A percentile compares a stretch with the other conserved stretches of the same genome.
These are phyloP conservation scores for Cordyceps javanica DNA, from an alignment of 2,329 filamentous ascomycete genomes.

Conservation along the genomic window DNA sequence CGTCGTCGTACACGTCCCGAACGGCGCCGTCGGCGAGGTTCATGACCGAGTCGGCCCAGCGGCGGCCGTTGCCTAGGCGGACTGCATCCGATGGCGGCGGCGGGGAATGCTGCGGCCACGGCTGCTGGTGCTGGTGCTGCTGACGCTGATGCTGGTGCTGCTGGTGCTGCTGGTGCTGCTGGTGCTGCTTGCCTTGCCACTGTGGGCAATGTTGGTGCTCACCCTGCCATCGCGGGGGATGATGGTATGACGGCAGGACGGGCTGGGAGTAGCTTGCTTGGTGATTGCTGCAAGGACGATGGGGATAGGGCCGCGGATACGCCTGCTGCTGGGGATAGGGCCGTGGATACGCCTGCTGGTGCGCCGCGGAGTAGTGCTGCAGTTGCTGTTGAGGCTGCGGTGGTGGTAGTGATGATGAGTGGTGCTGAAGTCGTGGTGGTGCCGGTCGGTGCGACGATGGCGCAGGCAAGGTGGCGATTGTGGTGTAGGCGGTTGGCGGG, in stretches of 20 bases:
- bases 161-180: background rate
- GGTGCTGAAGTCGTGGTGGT: conserved; percentile 9
- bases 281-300: background rate
- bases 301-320: background rate
- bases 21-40: conserved; percentile 36
- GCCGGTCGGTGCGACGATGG: background rate
- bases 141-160: background rate
- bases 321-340: background rate
- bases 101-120: too few relatives aligned
- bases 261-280: conserved; percentile 5
- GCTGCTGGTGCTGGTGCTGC: too few relatives aligned
- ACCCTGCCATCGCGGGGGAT: background rate
- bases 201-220: background rate
- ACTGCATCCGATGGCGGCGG: too few relatives aligned
- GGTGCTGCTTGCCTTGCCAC: background rate
- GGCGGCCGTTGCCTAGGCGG: conserved; percentile 14
- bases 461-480: conserved; percentile 13
- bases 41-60: conserved; percentile 34
- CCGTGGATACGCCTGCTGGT: background rate
- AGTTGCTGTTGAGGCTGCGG: background rate
- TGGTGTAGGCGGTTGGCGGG: conserved; percentile 15
- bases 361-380: conserved; percentile 8
- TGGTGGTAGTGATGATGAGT: background rate
- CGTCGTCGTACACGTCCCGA: conserved; percentile 36
- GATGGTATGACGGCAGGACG: background rate